Evolutionary conservation across 75 land plant species (phyloP).

Genomic region (Ceratopteris richardii): DNA sequence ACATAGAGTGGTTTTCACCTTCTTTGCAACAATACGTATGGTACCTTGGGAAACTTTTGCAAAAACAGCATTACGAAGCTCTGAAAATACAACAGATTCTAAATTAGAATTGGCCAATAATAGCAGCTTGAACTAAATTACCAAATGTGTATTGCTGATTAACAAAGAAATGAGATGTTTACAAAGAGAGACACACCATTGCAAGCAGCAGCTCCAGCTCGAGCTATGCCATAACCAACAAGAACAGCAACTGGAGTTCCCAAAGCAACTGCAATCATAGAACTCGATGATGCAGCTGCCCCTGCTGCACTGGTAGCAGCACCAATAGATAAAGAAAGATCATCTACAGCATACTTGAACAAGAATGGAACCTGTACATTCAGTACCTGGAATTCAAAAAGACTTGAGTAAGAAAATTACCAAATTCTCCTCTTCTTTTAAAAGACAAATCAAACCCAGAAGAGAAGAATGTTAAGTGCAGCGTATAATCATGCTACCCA

Average conservation of each 20-base stretch:
- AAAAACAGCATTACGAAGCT: conserved; percentile 89
- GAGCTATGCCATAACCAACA: conserved; percentile 91
- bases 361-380: conserved; percentile 97
- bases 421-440: too few species aligned
- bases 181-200: too few species aligned
- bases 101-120: not conserved
- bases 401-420: too few species aligned
- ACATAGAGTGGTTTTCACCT: too few species aligned
- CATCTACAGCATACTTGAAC: conserved; percentile 96
- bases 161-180: not conserved
- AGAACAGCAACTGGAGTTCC: conserved; percentile 78
- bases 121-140: not conserved
- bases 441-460: too few species aligned
- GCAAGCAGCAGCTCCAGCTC: conserved; percentile 91
- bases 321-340: conserved; percentile 48
- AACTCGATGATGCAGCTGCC: conserved; percentile 39
- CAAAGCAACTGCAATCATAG: conserved; percentile 39
- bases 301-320: conserved; percentile 25
- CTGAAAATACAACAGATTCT: conserved; percentile 26
- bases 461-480: too few species aligned
- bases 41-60: conserved; percentile 89
- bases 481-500: too few species aligned
- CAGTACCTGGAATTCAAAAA: conserved; percentile 47
- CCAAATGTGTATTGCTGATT: not conserved
- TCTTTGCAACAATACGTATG: conserved; percentile 81